A percentile compares a stretch with the other conserved stretches of the same genome.
These are phyloP conservation scores for Chlorella vulgaris DNA, from an alignment of 139 green algal species.

Conservation along the genomic window DNA sequence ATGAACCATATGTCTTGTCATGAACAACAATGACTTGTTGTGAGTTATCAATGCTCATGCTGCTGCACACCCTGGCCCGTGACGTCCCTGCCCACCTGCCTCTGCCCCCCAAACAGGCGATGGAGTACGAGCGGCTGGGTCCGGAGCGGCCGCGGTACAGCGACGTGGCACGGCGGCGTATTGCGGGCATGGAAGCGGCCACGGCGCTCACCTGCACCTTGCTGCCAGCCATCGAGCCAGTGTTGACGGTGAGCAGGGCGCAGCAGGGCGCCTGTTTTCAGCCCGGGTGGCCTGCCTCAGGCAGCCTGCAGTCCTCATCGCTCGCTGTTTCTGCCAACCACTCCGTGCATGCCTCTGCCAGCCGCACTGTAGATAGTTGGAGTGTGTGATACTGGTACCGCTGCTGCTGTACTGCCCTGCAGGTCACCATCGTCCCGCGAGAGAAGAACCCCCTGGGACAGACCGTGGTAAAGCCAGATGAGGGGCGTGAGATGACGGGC, in stretches of 20 bases:
- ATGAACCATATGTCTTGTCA: too few species aligned
- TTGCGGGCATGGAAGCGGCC: constrained; percentile 76
- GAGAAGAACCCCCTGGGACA: constrained; percentile 79
- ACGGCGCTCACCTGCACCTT: constrained; percentile 78
- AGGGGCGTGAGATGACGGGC: constrained; percentile 60
- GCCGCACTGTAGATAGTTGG: too few species aligned
- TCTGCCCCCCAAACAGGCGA: too few species aligned
- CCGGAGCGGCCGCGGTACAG: constrained; percentile 37
- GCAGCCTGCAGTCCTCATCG: background rate
- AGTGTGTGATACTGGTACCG: too few species aligned
- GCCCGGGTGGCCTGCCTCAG: background rate
- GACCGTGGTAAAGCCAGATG: constrained; percentile 78
- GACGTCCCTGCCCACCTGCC: too few species aligned
- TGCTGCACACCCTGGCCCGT: too few species aligned
- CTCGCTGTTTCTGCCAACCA: background rate
- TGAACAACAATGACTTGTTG: too few species aligned
- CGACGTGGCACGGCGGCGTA: constrained; percentile 33
- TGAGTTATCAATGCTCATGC: too few species aligned
- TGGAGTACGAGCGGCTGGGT: constrained; percentile 69
- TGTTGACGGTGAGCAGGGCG: constrained; percentile 55
- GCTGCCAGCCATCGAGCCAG: constrained; percentile 86
- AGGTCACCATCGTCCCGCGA: constrained; percentile 76
- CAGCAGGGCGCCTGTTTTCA: too few species aligned
- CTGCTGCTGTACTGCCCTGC: too few species aligned
- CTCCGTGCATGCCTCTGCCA: too few species aligned